Percentiles rank a stretch among this genome's conserved stretches.
These are phyloP conservation scores for Elaeis guineensis DNA, from an alignment of 176 grass and related monocot genomes.

Conservation along the genomic window DNA sequence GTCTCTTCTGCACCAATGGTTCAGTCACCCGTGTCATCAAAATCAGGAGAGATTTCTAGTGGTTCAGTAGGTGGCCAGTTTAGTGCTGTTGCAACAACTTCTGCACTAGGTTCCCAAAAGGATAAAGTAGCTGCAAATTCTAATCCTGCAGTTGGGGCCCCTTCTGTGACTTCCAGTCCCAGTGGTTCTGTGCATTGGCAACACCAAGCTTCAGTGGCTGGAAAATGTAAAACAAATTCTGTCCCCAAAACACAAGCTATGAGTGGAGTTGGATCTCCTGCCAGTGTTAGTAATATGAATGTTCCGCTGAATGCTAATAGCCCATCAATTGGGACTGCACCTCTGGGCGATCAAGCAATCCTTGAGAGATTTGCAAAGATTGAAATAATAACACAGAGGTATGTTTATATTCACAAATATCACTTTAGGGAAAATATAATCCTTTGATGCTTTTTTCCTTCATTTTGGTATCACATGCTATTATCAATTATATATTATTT, in stretches of 20 bases:
- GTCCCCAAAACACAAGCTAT: constrained; percentile 53
- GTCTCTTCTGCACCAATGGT: constrained; percentile 60
- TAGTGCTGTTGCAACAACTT: constrained; percentile 51
- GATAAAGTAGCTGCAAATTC: constrained; percentile 72
- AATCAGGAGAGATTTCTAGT: constrained; percentile 93
- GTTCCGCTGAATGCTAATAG: constrained; percentile 56
- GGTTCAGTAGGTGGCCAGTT: constrained; percentile 86
- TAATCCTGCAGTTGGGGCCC: constrained; percentile 46
- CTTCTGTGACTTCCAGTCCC: constrained; percentile 63
- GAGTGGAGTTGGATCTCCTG: constrained; percentile 83
- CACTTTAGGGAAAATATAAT: too few relatives aligned
- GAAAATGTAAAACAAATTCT: constrained; percentile 60
- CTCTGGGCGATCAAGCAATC: constrained; percentile 73
- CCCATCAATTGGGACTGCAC: constrained; percentile 61
- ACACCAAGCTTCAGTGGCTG: constrained; percentile 51
- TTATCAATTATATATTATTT: too few relatives aligned
- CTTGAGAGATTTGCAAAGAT: constrained; percentile 81
- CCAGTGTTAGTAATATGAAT: constrained; percentile 90
- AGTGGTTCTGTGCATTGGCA: constrained; percentile 73
- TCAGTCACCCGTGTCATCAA: constrained; percentile 90
- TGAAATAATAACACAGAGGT: constrained; percentile 55
- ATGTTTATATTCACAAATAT: constrained; percentile 14
- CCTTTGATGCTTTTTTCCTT: too few relatives aligned
- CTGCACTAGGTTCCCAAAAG: constrained; percentile 68
- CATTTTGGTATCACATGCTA: too few relatives aligned